phyloP scores from a whole-genome alignment of 257 asterid species.

The Nicotiana tomentosiformis region DNA sequence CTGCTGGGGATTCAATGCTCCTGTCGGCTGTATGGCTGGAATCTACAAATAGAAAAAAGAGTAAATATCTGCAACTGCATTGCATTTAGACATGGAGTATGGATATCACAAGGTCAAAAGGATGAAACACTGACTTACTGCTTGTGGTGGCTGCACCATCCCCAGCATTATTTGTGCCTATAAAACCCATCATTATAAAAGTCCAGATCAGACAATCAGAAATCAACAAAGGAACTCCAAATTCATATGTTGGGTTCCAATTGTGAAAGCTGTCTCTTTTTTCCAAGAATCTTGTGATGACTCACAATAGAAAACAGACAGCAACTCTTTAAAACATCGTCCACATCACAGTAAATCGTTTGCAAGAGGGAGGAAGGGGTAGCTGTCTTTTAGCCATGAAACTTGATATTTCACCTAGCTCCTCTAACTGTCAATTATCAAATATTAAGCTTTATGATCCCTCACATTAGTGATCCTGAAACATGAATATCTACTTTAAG shows the following conservation, averaged over 20 bases:
- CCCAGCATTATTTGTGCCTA: constrained; percentile 98
- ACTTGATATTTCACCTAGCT: background rate
- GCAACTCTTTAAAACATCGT: background rate
- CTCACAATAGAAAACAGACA: background rate
- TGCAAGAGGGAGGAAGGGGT: background rate
- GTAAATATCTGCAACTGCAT: constrained; percentile 7
- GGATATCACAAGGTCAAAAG: constrained; percentile 1
- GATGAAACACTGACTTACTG: constrained; percentile 37
- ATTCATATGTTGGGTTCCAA: background rate
- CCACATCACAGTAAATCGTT: background rate
- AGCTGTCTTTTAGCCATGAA: background rate
- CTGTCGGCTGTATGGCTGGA: constrained; percentile 43
- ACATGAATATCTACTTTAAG: background rate
- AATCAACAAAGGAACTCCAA: constrained; percentile 3
- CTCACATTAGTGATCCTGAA: background rate
- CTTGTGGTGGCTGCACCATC: constrained; percentile 81
- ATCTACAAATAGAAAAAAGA: constrained; percentile 29
- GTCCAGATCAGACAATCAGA: constrained; percentile 17
- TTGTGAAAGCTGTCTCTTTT: background rate
- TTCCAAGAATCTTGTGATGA: background rate
- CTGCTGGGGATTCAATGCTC: constrained; percentile 51
- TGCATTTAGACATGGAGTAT: constrained; percentile 9
- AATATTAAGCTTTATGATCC: background rate
- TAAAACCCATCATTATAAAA: constrained; percentile 9
- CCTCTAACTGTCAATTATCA: background rate